A percentile compares a stretch with the other conserved stretches of the same genome.
Evolutionary conservation across 495 filamentous ascomycete species (phyloP).

Genomic region (Trichocladium antarcticum): DNA sequence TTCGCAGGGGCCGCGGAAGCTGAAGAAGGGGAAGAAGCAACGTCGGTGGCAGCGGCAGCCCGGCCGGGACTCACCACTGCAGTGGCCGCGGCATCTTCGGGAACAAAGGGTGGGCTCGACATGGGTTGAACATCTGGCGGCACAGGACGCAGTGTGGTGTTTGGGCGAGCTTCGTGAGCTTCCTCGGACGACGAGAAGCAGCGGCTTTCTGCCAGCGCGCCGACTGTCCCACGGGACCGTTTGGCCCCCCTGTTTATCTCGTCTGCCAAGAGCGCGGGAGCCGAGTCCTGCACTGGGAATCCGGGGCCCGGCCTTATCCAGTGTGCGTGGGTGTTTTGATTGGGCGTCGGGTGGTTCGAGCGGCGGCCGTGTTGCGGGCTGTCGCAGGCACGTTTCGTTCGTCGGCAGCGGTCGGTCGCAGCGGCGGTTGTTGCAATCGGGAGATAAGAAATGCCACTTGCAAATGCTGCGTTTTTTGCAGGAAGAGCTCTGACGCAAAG

Average conservation of each 20-base stretch:
- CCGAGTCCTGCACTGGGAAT: background rate
- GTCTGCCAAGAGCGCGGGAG: too few relatives aligned
- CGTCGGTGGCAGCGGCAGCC: conserved; percentile 14
- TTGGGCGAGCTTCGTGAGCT: background rate
- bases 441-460: too few relatives aligned
- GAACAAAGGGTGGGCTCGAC: conserved; percentile 34
- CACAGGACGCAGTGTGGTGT: conserved; percentile 12
- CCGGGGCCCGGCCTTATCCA: too few relatives aligned
- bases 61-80: conserved; percentile 37
- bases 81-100: conserved; percentile 42
- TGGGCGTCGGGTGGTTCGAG: too few relatives aligned
- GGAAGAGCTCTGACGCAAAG: conserved; percentile 18
- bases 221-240: too few relatives aligned
- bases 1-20: background rate
- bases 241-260: background rate
- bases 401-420: too few relatives aligned
- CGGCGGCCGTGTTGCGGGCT: too few relatives aligned
- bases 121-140: conserved; percentile 42
- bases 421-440: too few relatives aligned
- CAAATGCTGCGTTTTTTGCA: background rate
- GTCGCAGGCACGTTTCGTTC: too few relatives aligned
- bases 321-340: too few relatives aligned
- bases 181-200: background rate
- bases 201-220: too few relatives aligned
- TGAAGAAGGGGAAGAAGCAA: background rate